Conservation (phyloP, 495 filamentous ascomycete species). For the Geopyxis carbonaria region DNA sequence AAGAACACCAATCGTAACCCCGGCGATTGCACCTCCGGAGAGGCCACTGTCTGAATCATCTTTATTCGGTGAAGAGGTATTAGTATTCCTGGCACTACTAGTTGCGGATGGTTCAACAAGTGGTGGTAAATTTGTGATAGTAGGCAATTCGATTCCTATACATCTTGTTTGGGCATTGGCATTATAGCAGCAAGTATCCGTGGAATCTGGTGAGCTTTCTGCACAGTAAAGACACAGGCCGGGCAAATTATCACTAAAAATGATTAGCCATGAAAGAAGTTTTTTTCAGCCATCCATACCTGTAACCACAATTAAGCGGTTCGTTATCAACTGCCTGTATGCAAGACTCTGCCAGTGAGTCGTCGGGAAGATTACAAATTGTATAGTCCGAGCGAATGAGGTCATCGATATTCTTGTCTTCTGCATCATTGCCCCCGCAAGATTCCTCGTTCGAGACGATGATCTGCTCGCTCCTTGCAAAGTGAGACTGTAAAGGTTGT, state of each 20-base stretch:
- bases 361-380: constrained; percentile 64
- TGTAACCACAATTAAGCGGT: constrained; percentile 70
- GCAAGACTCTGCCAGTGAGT: constrained; percentile 58
- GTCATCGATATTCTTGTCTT: constrained; percentile 43
- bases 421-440: constrained; percentile 50
- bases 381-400: constrained; percentile 88
- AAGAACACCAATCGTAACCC: constrained; percentile 70
- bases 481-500: constrained; percentile 42
- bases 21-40: constrained; percentile 73
- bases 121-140: constrained; percentile 50
- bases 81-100: too few relatives aligned
- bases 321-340: constrained; percentile 66
- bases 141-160: constrained; percentile 53
- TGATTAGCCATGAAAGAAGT: constrained; percentile 7
- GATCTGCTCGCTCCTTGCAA: constrained; percentile 71
- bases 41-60: constrained; percentile 31
- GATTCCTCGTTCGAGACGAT: constrained; percentile 57
- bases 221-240: constrained; percentile 80
- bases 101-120: too few relatives aligned
- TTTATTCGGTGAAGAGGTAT: too few relatives aligned
- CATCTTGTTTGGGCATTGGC: constrained; percentile 59
- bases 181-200: constrained; percentile 84
- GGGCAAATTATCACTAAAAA: constrained; percentile 46
- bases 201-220: constrained; percentile 67
- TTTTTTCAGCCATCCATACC: constrained; percentile 12